Conservation (phyloP, 495 filamentous ascomycete species). For the Haplographium delicatum region DNA sequence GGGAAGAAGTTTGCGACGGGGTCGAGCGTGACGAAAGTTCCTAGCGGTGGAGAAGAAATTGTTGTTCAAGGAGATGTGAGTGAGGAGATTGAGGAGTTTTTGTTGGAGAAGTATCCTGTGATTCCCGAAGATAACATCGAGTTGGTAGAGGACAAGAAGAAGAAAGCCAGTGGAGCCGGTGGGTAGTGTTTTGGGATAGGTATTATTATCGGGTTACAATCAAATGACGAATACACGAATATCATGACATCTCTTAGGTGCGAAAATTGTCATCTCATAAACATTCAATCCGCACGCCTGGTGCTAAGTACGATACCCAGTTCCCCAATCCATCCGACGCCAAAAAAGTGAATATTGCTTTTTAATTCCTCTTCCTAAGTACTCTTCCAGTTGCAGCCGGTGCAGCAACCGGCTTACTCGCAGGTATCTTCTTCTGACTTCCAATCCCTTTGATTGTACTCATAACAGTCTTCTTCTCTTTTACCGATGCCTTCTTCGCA, state of each 20-base stretch:
- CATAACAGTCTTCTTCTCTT: slow-evolving; percentile 31
- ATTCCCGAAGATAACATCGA: slow-evolving; percentile 95
- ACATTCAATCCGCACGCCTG: no score
- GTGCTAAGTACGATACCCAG: background rate
- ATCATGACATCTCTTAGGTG: no score
- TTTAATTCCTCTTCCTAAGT: slow-evolving; percentile 44
- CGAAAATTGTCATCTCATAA: no score
- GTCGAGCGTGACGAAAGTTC: slow-evolving; percentile 81
- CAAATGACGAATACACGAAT: background rate
- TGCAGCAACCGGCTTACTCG: slow-evolving; percentile 26
- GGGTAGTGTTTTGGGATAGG: slow-evolving; percentile 5
- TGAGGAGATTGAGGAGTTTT: slow-evolving; percentile 87
- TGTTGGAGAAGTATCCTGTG: slow-evolving; percentile 74
- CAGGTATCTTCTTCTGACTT: slow-evolving; percentile 36
- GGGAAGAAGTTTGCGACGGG: slow-evolving; percentile 94
- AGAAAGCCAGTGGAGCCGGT: slow-evolving; percentile 57
- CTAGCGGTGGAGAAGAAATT: slow-evolving; percentile 88
- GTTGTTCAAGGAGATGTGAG: slow-evolving; percentile 97
- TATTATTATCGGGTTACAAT: no score
- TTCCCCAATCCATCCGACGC: background rate
- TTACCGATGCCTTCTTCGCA: slow-evolving; percentile 38
- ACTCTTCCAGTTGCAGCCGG: slow-evolving; percentile 35
- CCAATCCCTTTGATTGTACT: slow-evolving; percentile 36
- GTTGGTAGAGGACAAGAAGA: slow-evolving; percentile 89
- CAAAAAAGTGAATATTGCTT: background rate